Base-by-base conservation (phyloP, 2,329 filamentous ascomycete species). In the Fonsecaea monophora region DNA sequence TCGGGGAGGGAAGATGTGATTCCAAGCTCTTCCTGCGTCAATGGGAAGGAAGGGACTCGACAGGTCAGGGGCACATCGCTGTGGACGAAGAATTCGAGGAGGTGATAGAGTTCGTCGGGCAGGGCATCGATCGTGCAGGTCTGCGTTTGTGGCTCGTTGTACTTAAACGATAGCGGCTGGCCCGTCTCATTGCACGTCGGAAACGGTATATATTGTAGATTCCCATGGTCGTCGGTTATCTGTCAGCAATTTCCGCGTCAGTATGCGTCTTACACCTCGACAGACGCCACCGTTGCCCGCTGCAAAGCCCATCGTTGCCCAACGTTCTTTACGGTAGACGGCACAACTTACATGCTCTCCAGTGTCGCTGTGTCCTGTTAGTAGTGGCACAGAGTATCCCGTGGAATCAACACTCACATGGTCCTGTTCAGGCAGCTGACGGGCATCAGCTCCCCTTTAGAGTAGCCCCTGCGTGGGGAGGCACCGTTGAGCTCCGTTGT, bases 41-140 rank as follows among this genome's bases (percentile, higher is more conserved):
- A 80, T 0, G 94, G 94, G 7, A 90, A 89, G 0, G 92, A 87
- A 34, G 94, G 92, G 13, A 98, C 87, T 60, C 95, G 94, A 80
- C 95, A 99, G 62, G 92, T 89, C 58, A 98, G 85, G 9, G 95
- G 95, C 18, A 93, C 94, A 80, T 99, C 95, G 82, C 91, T 93
- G 84, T 98, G 95, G 78, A 98, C 90, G 85, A 98, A 98, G 85
- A 97, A 98, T 82, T 98, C 77, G 50, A 85, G 70, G 30, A 86
- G 74, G 72, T 87, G 86, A 71, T 86, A 83, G 40, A 84, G 79
- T 2, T 84, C 78, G 67, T 87, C 86, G 35, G 84, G 80, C 9
- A 85, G 81, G 35, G 79, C 78, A 65, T 80, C 77, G 67, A 85
- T 82, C 54, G 86, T 82, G 73, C 82, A 83, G 53, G 80, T 83